A percentile compares a stretch with the other conserved stretches of the same genome.
Conservation (phyloP, 805 yeast genomes). For the Pichia rugopelliculosa region DNA sequence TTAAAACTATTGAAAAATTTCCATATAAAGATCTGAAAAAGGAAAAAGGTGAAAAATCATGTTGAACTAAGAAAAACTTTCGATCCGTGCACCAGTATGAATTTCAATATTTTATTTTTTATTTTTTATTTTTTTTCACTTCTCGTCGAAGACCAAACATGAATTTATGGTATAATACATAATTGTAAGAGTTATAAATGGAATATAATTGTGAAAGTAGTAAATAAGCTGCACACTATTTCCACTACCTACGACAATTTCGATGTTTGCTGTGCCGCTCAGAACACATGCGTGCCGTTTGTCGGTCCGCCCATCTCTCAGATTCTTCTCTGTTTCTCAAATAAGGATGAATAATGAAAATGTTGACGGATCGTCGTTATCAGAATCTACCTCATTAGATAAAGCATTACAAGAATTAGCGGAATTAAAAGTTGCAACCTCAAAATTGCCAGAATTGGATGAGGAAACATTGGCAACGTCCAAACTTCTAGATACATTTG, state of each 20-base stretch:
- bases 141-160: background rate
- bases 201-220: too few species aligned
- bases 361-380: conserved; percentile 1
- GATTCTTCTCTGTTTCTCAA: conserved; percentile 1
- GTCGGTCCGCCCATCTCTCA: background rate
- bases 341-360: background rate
- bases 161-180: too few species aligned
- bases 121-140: too few species aligned
- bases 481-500: conserved; percentile 21
- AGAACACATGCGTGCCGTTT: background rate
- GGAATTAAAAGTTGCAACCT: conserved; percentile 15
- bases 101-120: background rate
- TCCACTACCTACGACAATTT: too few species aligned
- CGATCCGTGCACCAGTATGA: background rate
- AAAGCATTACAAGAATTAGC: conserved; percentile 24
- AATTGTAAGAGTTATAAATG: too few species aligned
- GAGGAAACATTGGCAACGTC: conserved; percentile 17
- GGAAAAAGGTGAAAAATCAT: background rate
- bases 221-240: too few species aligned
- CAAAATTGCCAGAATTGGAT: conserved; percentile 12
- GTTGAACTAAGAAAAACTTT: background rate
- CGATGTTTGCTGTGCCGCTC: background rate
- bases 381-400: conserved; percentile 11
- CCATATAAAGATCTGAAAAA: background rate
- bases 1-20: background rate